A percentile compares a stretch with the other conserved stretches of the same genome.
Evolutionary conservation across 345 rosid genomes (phyloP).

Genomic region (Eutrema japonicum): DNA sequence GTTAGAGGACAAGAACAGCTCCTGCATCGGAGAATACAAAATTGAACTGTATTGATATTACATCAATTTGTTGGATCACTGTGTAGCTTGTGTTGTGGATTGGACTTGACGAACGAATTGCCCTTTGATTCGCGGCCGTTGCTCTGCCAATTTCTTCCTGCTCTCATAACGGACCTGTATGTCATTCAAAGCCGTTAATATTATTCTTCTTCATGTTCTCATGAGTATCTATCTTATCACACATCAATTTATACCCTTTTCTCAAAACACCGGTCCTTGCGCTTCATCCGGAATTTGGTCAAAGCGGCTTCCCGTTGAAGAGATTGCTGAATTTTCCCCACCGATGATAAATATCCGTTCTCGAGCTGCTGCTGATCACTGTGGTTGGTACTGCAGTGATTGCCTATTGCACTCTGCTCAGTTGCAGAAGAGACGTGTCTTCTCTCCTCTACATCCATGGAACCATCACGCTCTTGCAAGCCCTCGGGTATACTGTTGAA

Average conservation of each 20-base stretch:
- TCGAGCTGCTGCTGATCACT: constrained; percentile 49
- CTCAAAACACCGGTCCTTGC: constrained; percentile 91
- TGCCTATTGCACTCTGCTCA: constrained; percentile 68
- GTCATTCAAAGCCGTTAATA: constrained; percentile 8
- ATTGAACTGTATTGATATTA: background rate
- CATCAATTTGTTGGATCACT: constrained; percentile 27
- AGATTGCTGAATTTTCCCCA: constrained; percentile 54
- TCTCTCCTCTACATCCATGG: constrained; percentile 55
- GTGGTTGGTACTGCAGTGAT: constrained; percentile 52
- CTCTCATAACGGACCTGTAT: constrained; percentile 75
- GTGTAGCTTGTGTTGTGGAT: constrained; percentile 35
- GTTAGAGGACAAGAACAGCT: constrained; percentile 26
- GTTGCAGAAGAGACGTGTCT: constrained; percentile 57
- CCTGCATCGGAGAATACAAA: constrained; percentile 28
- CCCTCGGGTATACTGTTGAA: constrained; percentile 47
- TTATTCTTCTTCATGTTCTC: background rate
- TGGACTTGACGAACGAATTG: constrained; percentile 67
- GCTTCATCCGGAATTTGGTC: constrained; percentile 85
- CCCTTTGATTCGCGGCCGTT: constrained; percentile 65
- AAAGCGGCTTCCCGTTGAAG: constrained; percentile 88
- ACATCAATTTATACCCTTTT: constrained; percentile 66
- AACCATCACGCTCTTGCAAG: constrained; percentile 49
- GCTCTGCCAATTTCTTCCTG: constrained; percentile 71
- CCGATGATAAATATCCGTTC: constrained; percentile 45
- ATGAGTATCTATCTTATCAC: background rate